Base-by-base conservation (phyloP, 805 yeast species). In the Candida wancherniae region DNA sequence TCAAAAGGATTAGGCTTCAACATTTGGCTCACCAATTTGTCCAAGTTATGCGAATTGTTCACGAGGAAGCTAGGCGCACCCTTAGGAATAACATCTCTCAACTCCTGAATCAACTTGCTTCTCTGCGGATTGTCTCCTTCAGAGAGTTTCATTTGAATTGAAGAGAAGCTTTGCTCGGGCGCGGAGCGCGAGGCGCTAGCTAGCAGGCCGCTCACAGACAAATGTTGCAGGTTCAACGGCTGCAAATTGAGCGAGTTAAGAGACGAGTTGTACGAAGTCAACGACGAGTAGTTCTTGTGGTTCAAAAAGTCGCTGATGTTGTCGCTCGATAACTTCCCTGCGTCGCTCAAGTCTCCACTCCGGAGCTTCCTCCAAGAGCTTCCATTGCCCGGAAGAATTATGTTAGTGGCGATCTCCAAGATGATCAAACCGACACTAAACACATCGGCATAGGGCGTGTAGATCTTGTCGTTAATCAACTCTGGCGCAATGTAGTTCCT, bases 401-500 rank as follows among this genome's bases (percentile, higher is more conserved):
- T 88, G 58, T 92, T 92, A 2, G 97, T 95, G 2, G 98, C 97
- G 47, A 86, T 82, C 55, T 92, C 98, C 29, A 92, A 82, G 67
- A 92, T 82, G 42, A 92, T 84, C 36, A 92, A 66, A 1, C 98
- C 98, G 29, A 88, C 71, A n/a, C 95, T 83, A 55, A 92, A 92
- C 4, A 92, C 79, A 55, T 92, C 98, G 1, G 97, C 97, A 31
- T 90, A 87, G 45, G 82, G 84, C 23, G 86, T 87, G 53, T 92
- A 92, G 25, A 74, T 71, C 52, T 85, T 87, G 26, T 73, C 76
- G 19, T 87, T 76, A 33, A 92, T 79, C 15, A 92, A 79, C 55
- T 92, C 98, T 1, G 98, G 98, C 0, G 98, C 97, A 58, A 92
- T 92, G 58, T 92, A 92, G 54, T 90, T 95, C 31, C 97, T 69